Base-by-base conservation (phyloP, 805 yeast genomes). In the Candida nemodendra region DNA sequence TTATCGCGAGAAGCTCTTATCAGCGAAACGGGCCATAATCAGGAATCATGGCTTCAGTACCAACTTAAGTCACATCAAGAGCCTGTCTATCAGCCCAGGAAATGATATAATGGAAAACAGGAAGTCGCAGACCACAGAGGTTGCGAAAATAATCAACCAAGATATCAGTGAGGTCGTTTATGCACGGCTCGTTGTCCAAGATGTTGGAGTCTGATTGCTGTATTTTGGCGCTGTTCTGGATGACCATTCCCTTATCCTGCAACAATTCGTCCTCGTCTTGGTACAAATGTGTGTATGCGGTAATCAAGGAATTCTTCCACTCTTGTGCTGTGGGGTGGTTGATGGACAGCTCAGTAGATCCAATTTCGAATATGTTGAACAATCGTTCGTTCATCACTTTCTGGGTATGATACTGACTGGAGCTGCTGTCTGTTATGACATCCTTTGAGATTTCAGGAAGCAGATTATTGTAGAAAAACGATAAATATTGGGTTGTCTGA, bases 401-500 rank as follows among this genome's bases (percentile, higher is more conserved):
- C 29, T 37, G 45, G 15, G 45, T 38, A 24, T 46, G 45, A 22
- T 34, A 28, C n/a, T 38, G 38, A 18, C 36, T 38, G n/a, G 41
- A 24, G 2, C 22, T 25, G 4, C 31, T 38, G 19, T 44, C 41
- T 4, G 38, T 30, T 9, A 38, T 12, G 13, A 34, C 34, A 8
- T 38, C 45, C 29, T 40, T 39, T 11, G 45, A 33, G 11, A 44
- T 36, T 1, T 26, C 25, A 2, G 52, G 52, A 7, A 32, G 44
- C 22, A 38, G 32, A 34, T 26, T 55, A 56, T 8, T 65, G 34
- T 66, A 60, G 35, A 74, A 66, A 78, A 83, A 76, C 16, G 69
- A 62, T 18, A 79, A 54, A 54, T 78, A 83, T 18, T 64, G 56
- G 4, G 66, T 65, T 3, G 71, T 64, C 38, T 72, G 64, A 2